Conservation (phyloP, 2,329 filamentous ascomycete species). For the Aspergillus eucalypticola region DNA sequence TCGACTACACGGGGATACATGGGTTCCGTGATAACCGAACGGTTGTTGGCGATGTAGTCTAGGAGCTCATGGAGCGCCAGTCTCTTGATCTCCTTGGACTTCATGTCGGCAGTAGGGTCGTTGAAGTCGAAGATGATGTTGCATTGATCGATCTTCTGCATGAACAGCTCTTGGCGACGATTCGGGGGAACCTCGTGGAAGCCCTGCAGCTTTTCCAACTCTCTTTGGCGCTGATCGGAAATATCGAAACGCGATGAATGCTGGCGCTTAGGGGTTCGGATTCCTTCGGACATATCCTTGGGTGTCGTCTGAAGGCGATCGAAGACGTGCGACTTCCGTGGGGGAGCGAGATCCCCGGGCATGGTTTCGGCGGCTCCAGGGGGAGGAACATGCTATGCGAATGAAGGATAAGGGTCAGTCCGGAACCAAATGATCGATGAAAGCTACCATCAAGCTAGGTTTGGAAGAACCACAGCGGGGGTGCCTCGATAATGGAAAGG, state of each 20-base stretch:
- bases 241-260: constrained; percentile 98
- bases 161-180: constrained; percentile 92
- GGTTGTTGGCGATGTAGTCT: constrained; percentile 97
- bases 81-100: constrained; percentile 99
- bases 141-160: constrained; percentile 99
- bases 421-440: background rate
- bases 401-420: constrained; percentile 2
- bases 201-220: constrained; percentile 93
- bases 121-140: constrained; percentile 99
- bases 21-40: constrained; percentile 95
- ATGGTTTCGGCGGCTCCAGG: constrained; percentile 95
- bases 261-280: constrained; percentile 92
- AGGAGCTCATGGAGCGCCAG: constrained; percentile 92
- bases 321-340: constrained; percentile 89
- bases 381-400: constrained; percentile 76
- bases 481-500: background rate
- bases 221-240: constrained; percentile 81
- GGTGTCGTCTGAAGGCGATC: constrained; percentile 89
- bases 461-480: background rate
- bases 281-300: constrained; percentile 92
- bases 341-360: constrained; percentile 93
- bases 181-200: constrained; percentile 98
- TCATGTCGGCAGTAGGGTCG: constrained; percentile 97
- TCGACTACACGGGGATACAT: constrained; percentile 99
- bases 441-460: background rate